Base-by-base conservation (phyloP, 805 yeast genomes). In the Lachancea waltii region DNA sequence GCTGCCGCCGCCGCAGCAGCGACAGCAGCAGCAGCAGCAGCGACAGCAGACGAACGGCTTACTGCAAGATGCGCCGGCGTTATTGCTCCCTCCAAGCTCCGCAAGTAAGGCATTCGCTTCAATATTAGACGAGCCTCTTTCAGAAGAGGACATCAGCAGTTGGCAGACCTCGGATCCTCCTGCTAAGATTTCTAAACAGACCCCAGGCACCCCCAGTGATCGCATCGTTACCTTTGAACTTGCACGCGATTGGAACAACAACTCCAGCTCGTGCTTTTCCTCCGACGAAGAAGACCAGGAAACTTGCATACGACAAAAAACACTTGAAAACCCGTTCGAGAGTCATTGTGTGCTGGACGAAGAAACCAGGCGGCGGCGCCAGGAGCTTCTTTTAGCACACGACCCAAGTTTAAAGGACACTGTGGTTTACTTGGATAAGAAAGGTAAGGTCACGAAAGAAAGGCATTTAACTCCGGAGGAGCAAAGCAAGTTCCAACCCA, bases 201-300 rank as follows among this genome's bases (percentile, higher is more conserved):
- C 33, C 7, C 60, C 61, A 1, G 56, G 56, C 2, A 67, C 72
- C 0, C 72, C 72, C 8, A 50, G 56, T 30, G 57, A 57, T 27
- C 58, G 56, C 30, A 32, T 65, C 3, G 59, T 64, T 7, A 53
- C 64, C 4, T 51, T 51, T 29, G 56, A 58, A 14, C 41, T 60
- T 35, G 58, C 63, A 3, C 40, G 45, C 18, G 48, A 59, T 30
- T 65, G 69, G 68, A 52, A 60, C 28, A 56, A 62, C 22, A 40
- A 51, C 9, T 41, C 50, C 32, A 43, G 39, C 8, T 46, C 38
- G 9, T 47, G 38, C 15, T 33, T 27, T 9, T n/a, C 41, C 9
- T 48, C 49, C 8, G 50, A 45, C 18, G 50, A 43, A 7, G 57
- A 50, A 24, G 48, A 37, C 6, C 42, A 43, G 6, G 46, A 43